Base-by-base conservation (phyloP, 345 rosid genomes). In the Brassica cretica region DNA sequence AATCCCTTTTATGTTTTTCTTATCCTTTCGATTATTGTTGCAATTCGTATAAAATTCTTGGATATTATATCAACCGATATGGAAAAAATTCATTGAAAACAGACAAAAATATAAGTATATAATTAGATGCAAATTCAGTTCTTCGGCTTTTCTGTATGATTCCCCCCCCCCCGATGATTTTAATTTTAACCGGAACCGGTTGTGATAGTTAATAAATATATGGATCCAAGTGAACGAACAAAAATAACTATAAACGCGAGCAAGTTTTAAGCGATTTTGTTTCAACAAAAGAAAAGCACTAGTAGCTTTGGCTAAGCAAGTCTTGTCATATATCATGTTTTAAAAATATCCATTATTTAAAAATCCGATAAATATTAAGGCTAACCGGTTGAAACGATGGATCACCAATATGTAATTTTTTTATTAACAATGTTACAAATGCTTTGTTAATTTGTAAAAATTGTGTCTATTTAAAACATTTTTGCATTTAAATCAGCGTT, bases 1-100 rank as follows among this genome's bases (percentile, higher is more conserved):
- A 8, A 18, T 44, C 19, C 12, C 5, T 32, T 35, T 53, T 33
- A 15, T 32, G 65, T 76, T 49, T 63, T 70, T 5, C 32, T 41
- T 69, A 14, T 61, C 27, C 8, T 70, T 29, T 62, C 3, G 16
- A 9, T 32, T 70, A 6, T 76, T 76, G 74, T 46, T 76, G 51
- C 61, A 5, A 29, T 66, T 37, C 58, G 46, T 35, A 66, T 35
- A 8, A 68, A 55, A 44, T 35, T 70, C 70, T 49, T 76, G 41
- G 49, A 59, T 27, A 46, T 7, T 25, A 25, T 19, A 24, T 27
- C 24, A 68, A 68, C 68, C 46, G 16, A 10, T 32, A 69, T 33
- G 70, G 32, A 63, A 62, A 21, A 63, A n/a, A 51, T n/a, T 27
- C 58, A 30, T 30, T 58, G 30, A 39, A n/a, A 66, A 25, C 7